These are phyloP conservation scores for Cryphonectria radicalis DNA, from an alignment of 2,329 filamentous ascomycete genomes.

Conservation along the genomic window DNA sequence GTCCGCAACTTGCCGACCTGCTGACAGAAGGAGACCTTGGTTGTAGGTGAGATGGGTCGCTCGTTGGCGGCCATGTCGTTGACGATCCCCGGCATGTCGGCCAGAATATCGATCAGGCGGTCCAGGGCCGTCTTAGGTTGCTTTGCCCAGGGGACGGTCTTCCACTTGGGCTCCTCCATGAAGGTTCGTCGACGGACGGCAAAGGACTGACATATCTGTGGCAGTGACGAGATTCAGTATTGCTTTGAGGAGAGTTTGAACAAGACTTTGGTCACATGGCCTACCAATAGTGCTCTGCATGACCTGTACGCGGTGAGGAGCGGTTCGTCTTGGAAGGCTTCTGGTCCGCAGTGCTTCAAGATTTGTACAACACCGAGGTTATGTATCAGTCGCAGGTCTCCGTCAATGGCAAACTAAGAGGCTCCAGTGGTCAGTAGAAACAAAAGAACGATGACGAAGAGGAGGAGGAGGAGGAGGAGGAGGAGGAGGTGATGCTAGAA, in stretches of 20 bases:
- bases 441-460: background rate
- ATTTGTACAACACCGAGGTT: conserved; percentile 36
- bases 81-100: conserved; percentile 33
- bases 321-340: conserved; percentile 33
- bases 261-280: background rate
- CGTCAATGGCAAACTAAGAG: conserved; percentile 33
- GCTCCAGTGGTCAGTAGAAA: background rate
- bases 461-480: no score
- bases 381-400: conserved; percentile 35
- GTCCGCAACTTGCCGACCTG: conserved; percentile 16
- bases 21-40: conserved; percentile 15
- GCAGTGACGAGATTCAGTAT: background rate
- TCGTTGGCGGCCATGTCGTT: conserved; percentile 30
- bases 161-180: conserved; percentile 33
- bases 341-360: conserved; percentile 35
- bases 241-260: background rate
- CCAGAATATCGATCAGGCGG: conserved; percentile 33
- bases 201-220: conserved; percentile 34
- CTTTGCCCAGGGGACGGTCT: conserved; percentile 33
- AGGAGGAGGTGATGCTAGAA: background rate
- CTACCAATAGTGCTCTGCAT: conserved; percentile 33
- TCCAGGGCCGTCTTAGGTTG: conserved; percentile 31
- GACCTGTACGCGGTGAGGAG: conserved; percentile 35
- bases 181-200: conserved; percentile 34
- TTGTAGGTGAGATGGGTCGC: conserved; percentile 23